Percentiles rank a stretch among this genome's conserved stretches.
These are phyloP conservation scores for Glaciozyma antarctica DNA, from an alignment of 768 basidiomycete species.

Conservation along the genomic window DNA sequence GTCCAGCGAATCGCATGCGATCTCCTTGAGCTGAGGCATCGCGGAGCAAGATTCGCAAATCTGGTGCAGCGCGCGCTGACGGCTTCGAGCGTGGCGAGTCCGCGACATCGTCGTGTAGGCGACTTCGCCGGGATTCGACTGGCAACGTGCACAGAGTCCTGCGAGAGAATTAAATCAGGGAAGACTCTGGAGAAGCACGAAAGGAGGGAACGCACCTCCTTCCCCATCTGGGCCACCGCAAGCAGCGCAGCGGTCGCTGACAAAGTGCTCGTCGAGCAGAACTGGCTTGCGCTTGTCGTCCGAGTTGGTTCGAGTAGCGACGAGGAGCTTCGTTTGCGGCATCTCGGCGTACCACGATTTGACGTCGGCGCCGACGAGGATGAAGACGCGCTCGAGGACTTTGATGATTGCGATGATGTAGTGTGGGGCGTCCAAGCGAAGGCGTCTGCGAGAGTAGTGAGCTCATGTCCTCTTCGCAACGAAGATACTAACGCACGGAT, in stretches of 20 bases:
- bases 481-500: conserved; percentile 46
- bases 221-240: conserved; percentile 8
- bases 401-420: conserved; percentile 87
- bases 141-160: conserved; percentile 57
- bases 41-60: conserved; percentile 64
- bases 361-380: conserved; percentile 79
- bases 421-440: conserved; percentile 67
- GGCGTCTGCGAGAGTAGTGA: conserved; percentile 1
- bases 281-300: neutral
- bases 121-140: conserved; percentile 47
- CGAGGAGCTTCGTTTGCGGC: conserved; percentile 45
- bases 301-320: neutral
- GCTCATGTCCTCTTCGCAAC: neutral
- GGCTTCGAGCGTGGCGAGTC: conserved; percentile 50
- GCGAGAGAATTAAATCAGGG: neutral
- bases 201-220: conserved; percentile 10
- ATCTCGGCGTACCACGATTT: conserved; percentile 72
- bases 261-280: conserved; percentile 29
- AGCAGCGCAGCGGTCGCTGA: conserved; percentile 15
- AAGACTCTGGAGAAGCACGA: neutral
- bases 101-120: conserved; percentile 52
- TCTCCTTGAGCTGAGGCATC: conserved; percentile 50
- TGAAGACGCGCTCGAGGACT: conserved; percentile 81
- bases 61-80: conserved; percentile 51
- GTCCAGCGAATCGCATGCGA: conserved; percentile 72